A percentile compares a stretch with the other conserved stretches of the same genome.
Evolutionary conservation across 1,139 yeast species (phyloP).

Genomic region (Spathaspora sp.): DNA sequence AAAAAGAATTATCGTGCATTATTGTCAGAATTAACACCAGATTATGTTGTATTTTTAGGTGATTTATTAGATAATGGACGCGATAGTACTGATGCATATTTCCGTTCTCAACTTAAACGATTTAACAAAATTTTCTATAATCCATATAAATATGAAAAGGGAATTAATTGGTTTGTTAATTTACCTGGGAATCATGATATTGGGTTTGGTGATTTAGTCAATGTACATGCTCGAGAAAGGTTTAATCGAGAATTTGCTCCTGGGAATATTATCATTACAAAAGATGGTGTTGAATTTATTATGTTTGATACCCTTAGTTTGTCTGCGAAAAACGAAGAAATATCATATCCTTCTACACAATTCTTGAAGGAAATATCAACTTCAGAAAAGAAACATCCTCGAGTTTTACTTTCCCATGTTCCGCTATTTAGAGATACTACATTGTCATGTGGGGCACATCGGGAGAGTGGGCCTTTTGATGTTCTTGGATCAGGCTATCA

Average conservation of each 20-base stretch:
- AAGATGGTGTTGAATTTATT: constrained; percentile 46
- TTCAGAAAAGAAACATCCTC: constrained; percentile 21
- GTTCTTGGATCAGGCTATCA: constrained; percentile 45
- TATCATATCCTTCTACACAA: constrained; percentile 26
- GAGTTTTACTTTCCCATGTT: constrained; percentile 48
- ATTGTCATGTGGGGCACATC: constrained; percentile 41
- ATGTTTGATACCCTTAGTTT: constrained; percentile 46
- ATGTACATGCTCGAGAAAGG: constrained; percentile 33
- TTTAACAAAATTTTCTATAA: constrained; percentile 39
- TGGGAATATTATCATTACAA: constrained; percentile 30
- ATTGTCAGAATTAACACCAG: constrained; percentile 37
- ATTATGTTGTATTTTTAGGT: constrained; percentile 50
- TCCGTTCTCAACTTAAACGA: constrained; percentile 32
- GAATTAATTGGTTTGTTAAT: constrained; percentile 29
- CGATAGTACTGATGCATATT: constrained; percentile 40
- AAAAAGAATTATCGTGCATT: constrained; percentile 46
- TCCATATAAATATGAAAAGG: constrained; percentile 21
- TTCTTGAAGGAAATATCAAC: constrained; percentile 24
- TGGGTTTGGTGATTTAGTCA: constrained; percentile 53
- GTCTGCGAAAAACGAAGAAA: constrained; percentile 29
- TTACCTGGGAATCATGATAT: constrained; percentile 60
- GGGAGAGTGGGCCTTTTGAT: constrained; percentile 33
- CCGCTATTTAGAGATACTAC: constrained; percentile 45
- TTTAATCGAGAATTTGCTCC: constrained; percentile 42
- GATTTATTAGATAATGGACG: constrained; percentile 58